A percentile compares a stretch with the other conserved stretches of the same genome.
Evolutionary conservation across 2,329 filamentous ascomycete species (phyloP).

Genomic region (Pseudopithomyces maydicus): DNA sequence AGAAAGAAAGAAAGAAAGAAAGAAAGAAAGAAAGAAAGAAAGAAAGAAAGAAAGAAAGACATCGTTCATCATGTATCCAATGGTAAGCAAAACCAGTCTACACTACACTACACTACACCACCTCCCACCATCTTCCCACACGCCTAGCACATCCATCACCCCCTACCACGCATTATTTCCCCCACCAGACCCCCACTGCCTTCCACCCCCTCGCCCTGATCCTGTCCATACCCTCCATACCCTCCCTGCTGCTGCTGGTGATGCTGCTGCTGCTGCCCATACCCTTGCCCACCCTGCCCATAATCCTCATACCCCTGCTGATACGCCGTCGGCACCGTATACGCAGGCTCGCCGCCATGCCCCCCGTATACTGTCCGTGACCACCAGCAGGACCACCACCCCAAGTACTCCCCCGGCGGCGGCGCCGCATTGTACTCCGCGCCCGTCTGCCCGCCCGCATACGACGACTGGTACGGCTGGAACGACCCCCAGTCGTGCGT

Average conservation of each 20-base stretch:
- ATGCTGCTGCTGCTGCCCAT: constrained; percentile 15
- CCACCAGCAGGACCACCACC: constrained; percentile 11
- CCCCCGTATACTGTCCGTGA: constrained; percentile 39
- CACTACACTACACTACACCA: no score
- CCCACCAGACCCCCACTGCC: constrained; percentile 39
- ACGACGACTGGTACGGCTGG: constrained; percentile 43
- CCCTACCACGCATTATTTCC: constrained; percentile 17
- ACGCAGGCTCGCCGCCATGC: constrained; percentile 38
- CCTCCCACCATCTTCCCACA: no score
- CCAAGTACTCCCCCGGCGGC: constrained; percentile 29
- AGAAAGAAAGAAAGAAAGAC: no score
- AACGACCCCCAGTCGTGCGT: constrained; percentile 33
- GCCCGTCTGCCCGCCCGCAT: constrained; percentile 27
- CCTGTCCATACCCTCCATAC: constrained; percentile 24
- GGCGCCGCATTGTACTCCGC: constrained; percentile 28
- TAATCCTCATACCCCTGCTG: constrained; percentile 45
- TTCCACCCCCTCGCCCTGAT: constrained; percentile 21
- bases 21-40: no score
- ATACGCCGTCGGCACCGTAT: constrained; percentile 41
- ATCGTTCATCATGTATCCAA: no score
- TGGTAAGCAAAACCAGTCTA: no score
- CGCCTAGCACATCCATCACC: no score
- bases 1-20: no score
- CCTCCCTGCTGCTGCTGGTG: constrained; percentile 25
- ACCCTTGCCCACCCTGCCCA: constrained; percentile 14